Evolutionary conservation across 2,329 filamentous ascomycete genomes (phyloP).

Genomic region (Venturia oleaginea): DNA sequence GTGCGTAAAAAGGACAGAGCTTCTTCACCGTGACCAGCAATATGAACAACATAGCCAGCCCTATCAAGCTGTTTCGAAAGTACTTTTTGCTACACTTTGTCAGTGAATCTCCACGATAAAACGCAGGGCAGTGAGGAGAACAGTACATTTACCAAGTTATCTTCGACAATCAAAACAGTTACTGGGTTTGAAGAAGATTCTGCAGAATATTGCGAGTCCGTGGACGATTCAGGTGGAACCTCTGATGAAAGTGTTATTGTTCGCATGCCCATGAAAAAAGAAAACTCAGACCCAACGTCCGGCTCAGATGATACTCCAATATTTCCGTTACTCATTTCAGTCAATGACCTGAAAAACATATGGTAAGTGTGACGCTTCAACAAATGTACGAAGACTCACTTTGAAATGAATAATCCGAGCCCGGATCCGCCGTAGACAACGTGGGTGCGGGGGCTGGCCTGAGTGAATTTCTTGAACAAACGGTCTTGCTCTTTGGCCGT

Average conservation of each 20-base stretch:
- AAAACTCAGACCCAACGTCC: slow-evolving; percentile 55
- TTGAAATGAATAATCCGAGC: background rate
- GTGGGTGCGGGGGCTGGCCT: slow-evolving; percentile 57
- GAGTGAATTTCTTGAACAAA: slow-evolving; percentile 61
- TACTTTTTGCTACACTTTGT: slow-evolving; percentile 9
- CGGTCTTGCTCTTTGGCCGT: slow-evolving; percentile 44
- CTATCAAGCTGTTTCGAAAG: slow-evolving; percentile 12
- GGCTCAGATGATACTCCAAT: slow-evolving; percentile 54
- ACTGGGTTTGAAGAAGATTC: background rate
- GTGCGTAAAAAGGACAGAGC: background rate
- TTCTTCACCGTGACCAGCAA: slow-evolving; percentile 13
- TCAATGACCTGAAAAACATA: no score
- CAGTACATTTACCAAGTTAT: slow-evolving; percentile 15
- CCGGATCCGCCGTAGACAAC: slow-evolving; percentile 7
- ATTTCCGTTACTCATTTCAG: slow-evolving; percentile 46
- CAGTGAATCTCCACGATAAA: no score
- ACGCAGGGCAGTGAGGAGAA: no score
- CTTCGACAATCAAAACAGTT: slow-evolving; percentile 12
- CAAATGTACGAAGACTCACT: no score
- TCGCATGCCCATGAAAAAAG: slow-evolving; percentile 50
- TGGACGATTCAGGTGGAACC: background rate
- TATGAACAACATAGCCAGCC: slow-evolving; percentile 9
- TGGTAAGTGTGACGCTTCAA: no score
- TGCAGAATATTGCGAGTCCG: no score
- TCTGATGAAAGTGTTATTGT: no score